Percentiles rank a stretch among this genome's conserved stretches.
Evolutionary conservation across 2,329 filamentous ascomycete species (phyloP).

Genomic region (Diaporthe amygdali): DNA sequence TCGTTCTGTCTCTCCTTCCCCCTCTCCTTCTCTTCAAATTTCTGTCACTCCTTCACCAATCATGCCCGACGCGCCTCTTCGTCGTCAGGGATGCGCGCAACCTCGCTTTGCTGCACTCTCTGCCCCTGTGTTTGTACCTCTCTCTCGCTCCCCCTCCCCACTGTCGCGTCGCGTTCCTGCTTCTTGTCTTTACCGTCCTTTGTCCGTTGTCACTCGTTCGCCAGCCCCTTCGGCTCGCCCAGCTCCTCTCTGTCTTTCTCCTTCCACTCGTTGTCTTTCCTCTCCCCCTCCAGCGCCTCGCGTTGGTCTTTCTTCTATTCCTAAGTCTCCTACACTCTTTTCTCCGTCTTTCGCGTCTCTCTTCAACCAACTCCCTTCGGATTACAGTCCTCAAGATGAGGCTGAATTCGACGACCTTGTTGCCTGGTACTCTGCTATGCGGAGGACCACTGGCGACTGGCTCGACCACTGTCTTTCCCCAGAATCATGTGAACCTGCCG

Average conservation of each 20-base stretch:
- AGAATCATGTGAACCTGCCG: background rate
- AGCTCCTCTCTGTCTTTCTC: background rate
- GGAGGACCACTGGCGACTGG: background rate
- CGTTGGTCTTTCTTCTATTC: too few species aligned
- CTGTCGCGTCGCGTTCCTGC: background rate
- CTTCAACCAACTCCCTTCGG: too few species aligned
- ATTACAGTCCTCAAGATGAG: too few species aligned
- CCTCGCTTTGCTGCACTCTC: background rate
- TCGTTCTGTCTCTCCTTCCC: background rate
- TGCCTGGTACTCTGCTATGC: background rate
- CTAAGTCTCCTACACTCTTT: too few species aligned
- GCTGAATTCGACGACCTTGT: background rate
- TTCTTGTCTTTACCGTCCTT: background rate
- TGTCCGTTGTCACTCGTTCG: background rate
- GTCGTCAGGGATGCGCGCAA: background rate
- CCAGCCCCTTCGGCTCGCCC: background rate
- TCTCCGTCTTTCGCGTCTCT: too few species aligned
- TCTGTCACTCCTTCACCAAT: background rate
- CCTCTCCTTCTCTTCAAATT: background rate
- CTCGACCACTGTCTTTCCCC: background rate
- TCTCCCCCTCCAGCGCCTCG: too few species aligned
- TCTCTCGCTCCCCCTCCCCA: background rate
- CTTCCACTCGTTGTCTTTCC: background rate
- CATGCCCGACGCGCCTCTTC: constrained; percentile 3
- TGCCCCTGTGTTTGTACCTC: background rate